phyloP scores from a whole-genome alignment of 441 rosid species.

The Corymbia calophylla region DNA sequence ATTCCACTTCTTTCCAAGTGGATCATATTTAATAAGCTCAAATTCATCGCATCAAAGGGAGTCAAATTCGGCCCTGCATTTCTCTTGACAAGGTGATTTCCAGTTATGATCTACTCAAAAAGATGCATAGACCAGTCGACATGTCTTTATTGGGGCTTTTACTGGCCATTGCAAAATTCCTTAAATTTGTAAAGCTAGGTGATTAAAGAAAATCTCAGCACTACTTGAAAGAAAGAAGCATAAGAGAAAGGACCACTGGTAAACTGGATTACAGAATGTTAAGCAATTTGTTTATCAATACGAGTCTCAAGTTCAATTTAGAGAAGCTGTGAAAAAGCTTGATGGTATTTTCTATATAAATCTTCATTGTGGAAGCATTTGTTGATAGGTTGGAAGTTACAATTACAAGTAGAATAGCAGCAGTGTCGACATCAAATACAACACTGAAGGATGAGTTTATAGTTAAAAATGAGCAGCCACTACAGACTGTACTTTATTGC shows the following conservation, averaged over 20 bases:
- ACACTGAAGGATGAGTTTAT: not conserved
- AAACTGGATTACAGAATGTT: not conserved
- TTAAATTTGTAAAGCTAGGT: not conserved
- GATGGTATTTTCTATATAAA: not conserved
- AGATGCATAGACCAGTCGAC: not conserved
- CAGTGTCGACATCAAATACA: not conserved
- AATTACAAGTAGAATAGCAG: not conserved
- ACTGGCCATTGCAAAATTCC: not conserved
- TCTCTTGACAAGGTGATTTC: constrained; percentile 72
- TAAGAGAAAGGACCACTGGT: not conserved
- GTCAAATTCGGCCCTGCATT: constrained; percentile 80
- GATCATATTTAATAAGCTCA: constrained; percentile 89
- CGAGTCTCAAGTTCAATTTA: not conserved
- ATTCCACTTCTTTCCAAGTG: constrained; percentile 87
- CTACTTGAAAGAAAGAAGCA: not conserved
- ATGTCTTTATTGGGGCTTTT: not conserved
- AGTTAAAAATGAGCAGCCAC: not conserved
- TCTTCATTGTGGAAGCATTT: not conserved
- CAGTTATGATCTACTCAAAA: not conserved
- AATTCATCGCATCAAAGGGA: constrained; percentile 78
- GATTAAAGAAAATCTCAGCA: not conserved
- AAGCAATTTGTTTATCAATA: not conserved
- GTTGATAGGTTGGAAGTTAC: not conserved
- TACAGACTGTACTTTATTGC: not conserved
- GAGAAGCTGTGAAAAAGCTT: not conserved